Percentiles rank a stretch among this genome's conserved stretches.
Evolutionary conservation across 192 early-diverging fungal genomes (phyloP).

Genomic region (Geranomyces variabilis): DNA sequence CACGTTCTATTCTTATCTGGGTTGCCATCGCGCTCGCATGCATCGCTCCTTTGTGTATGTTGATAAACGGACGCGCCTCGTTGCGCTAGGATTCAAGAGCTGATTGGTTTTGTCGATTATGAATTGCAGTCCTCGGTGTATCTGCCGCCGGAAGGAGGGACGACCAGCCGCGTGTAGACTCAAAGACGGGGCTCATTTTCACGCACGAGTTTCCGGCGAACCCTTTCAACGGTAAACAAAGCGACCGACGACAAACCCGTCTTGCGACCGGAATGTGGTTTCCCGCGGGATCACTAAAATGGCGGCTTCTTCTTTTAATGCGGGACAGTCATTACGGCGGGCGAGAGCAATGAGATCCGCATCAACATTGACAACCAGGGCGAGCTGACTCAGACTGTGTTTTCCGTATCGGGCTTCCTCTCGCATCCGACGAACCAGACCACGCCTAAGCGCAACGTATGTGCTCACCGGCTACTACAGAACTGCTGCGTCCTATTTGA

Average conservation of each 20-base stretch:
- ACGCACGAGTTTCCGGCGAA: conserved; percentile 27
- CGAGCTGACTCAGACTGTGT: conserved; percentile 20
- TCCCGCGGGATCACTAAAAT: too few relatives aligned
- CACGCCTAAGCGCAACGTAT: conserved; percentile 24
- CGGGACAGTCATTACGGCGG: conserved; percentile 21
- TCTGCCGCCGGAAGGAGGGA: background rate
- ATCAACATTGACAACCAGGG: conserved; percentile 27
- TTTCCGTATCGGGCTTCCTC: conserved; percentile 24
- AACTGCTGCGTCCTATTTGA: too few relatives aligned
- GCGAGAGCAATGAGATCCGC: conserved; percentile 12
- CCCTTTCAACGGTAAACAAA: conserved; percentile 28
- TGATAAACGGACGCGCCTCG: too few relatives aligned
- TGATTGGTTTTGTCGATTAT: background rate
- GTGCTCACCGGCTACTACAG: too few relatives aligned
- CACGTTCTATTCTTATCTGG: conserved; percentile 1
- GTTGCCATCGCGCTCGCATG: background rate
- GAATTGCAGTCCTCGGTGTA: background rate
- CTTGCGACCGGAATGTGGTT: background rate
- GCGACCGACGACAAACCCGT: too few relatives aligned
- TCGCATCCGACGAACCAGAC: conserved; percentile 18
- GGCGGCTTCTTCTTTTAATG: background rate
- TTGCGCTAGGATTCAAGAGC: background rate
- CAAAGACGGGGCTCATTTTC: conserved; percentile 12
- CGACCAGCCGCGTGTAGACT: conserved; percentile 7
- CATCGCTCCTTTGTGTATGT: conserved; percentile 9